Base-by-base conservation (phyloP, 345 rosid genomes). In the Sapria himalayana region DNA sequence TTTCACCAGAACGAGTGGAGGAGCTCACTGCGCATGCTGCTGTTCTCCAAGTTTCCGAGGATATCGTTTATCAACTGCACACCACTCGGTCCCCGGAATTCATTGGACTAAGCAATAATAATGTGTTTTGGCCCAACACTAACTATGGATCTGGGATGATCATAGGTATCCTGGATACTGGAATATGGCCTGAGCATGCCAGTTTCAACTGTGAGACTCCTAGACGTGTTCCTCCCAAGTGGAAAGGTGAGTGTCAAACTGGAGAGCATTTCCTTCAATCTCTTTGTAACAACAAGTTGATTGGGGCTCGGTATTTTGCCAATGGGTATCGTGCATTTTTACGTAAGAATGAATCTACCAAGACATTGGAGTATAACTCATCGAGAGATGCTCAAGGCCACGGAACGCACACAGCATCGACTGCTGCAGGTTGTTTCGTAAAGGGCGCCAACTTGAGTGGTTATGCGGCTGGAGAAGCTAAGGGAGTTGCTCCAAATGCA, bases 361-460 rank as follows among this genome's bases (percentile, higher is more conserved):
- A n/a, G n/a, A n/a, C n/a, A n/a, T n/a, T 27, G 13, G 85, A 82
- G 46, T 67, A 75, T 1, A 52, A 39, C 33, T 78, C 95, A 13
- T 76, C 93, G 5, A 67, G 82, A 8, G 98, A 89, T 48, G 74
- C 93, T 1, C 85, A 71, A 15, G 94, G 93, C 2, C 98, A 89
- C 38, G 93, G 94, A 0, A 89, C 81, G 1, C 93, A 89, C 25
- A 89, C 94, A 1, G 70, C 98, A 4, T 82, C 98, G 0, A 79
- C 94, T 1, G 93, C 94, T 0, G 81, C 80, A 4, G 98, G 98
- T 15, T 66, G 85, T 15, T 46, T 59, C 3, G 94, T 76, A 1
- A 20, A 52, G 0, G 72, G 76, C 44, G 85, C 94, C 19, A 71
- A 91, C 39, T 59, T 89, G 25, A 74, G 29, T 34, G 42, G 64